Conservation (phyloP, 2,329 filamentous ascomycete species). For the Endoconidiophora laricicola region DNA sequence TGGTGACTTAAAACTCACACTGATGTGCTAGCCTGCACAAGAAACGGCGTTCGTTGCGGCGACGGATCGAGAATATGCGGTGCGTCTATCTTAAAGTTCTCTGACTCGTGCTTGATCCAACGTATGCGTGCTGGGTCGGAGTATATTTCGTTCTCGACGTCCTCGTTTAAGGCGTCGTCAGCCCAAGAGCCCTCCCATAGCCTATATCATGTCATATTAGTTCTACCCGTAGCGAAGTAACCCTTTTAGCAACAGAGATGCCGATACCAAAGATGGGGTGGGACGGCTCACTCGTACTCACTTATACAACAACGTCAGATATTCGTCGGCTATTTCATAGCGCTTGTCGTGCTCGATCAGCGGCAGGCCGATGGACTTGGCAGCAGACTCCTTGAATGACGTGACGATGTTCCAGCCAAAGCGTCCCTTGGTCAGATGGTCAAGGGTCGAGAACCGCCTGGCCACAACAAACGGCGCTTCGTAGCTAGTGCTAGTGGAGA, state of each 20-base stretch:
- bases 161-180: slow-evolving; percentile 40
- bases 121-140: slow-evolving; percentile 31
- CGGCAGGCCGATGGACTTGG: slow-evolving; percentile 41
- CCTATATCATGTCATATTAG: not conserved
- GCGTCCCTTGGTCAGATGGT: slow-evolving; percentile 49
- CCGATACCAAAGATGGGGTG: not conserved
- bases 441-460: slow-evolving; percentile 45
- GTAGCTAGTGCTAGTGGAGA: slow-evolving; percentile 51
- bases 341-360: slow-evolving; percentile 34
- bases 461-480: slow-evolving; percentile 53
- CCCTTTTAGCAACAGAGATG: not conserved
- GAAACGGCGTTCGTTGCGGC: slow-evolving; percentile 46
- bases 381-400: slow-evolving; percentile 49
- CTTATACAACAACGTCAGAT: slow-evolving; percentile 40
- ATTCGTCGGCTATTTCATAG: slow-evolving; percentile 45
- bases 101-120: slow-evolving; percentile 44
- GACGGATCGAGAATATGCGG: slow-evolving; percentile 44
- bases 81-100: slow-evolving; percentile 41
- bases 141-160: slow-evolving; percentile 35
- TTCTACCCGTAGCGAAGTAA: not conserved
- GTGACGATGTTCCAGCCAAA: slow-evolving; percentile 40
- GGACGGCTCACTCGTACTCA: slow-evolving; percentile 17
- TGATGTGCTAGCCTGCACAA: slow-evolving; percentile 48
- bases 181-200: slow-evolving; percentile 34
- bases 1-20: slow-evolving; percentile 18